A percentile compares a stretch with the other conserved stretches of the same genome.
phyloP scores from a whole-genome alignment of 176 grass and related monocot species.

The Zea mays region DNA sequence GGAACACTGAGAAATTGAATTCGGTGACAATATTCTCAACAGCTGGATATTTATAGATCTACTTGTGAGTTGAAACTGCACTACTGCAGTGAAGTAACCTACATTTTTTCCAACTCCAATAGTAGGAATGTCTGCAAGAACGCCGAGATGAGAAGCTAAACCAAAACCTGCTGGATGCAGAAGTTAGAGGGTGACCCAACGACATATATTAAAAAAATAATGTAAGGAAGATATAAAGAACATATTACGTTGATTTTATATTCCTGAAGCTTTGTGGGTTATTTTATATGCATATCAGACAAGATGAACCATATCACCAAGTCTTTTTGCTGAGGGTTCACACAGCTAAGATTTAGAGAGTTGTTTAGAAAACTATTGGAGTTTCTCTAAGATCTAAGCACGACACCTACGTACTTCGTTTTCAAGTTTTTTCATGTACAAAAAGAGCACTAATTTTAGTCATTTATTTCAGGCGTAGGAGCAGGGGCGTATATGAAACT shows the following conservation, averaged over 20 bases:
- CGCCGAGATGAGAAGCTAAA: slow-evolving; percentile 92
- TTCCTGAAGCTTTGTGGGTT: not conserved
- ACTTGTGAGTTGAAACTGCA: not conserved
- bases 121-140: slow-evolving; percentile 69
- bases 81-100: slow-evolving; percentile 18
- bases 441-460: slow-evolving; percentile 23
- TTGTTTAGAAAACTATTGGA: too few species aligned
- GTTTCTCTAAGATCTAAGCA: slow-evolving; percentile 30
- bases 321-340: not conserved
- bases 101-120: slow-evolving; percentile 97
- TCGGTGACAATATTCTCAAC: not conserved
- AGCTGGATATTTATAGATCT: not conserved
- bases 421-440: slow-evolving; percentile 1
- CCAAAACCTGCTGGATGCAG: slow-evolving; percentile 72
- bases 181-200: not conserved
- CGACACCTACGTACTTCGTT: not conserved
- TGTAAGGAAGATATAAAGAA: slow-evolving; percentile 6
- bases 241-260: not conserved
- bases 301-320: not conserved
- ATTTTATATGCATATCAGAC: not conserved
- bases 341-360: not conserved
- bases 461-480: slow-evolving; percentile 60
- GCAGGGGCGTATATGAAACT: not conserved
- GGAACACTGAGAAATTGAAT: not conserved
- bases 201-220: slow-evolving; percentile 1